Evolutionary conservation across 2,329 filamentous ascomycete genomes (phyloP).

Genomic region (Mariannaea elegans): DNA sequence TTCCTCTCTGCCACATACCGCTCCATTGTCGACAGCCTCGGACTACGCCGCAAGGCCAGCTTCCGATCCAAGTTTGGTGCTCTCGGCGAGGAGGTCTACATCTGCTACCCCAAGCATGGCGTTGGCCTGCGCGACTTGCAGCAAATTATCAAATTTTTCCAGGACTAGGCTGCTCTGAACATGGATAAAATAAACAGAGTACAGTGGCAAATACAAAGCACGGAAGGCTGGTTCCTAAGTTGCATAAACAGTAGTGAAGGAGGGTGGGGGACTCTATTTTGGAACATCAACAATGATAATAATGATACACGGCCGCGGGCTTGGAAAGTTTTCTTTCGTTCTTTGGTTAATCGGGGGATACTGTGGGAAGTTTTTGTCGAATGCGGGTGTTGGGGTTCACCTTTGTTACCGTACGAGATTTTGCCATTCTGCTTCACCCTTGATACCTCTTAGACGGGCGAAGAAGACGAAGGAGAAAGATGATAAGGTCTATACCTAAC

Average conservation of each 20-base stretch:
- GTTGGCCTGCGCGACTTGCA: conserved; percentile 83
- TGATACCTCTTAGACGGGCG: conserved; percentile 24
- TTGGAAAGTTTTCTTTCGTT: not conserved
- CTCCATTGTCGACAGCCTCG: conserved; percentile 82
- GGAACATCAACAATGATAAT: not conserved
- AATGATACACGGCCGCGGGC: not conserved
- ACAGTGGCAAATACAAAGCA: not conserved
- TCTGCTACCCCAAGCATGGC: conserved; percentile 88
- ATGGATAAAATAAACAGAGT: not conserved
- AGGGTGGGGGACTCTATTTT: not conserved
- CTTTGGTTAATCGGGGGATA: not conserved
- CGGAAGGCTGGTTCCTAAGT: not conserved
- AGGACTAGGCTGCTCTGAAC: conserved; percentile 62
- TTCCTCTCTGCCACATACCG: conserved; percentile 86
- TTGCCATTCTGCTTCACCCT: conserved; percentile 2
- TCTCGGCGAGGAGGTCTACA: conserved; percentile 83
- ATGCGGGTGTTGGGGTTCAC: not conserved
- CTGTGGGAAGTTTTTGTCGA: not conserved
- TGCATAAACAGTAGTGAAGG: not conserved
- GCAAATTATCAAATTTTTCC: conserved; percentile 91
- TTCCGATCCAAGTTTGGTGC: conserved; percentile 93
- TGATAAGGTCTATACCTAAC: conserved; percentile 8
- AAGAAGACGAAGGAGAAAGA: not conserved
- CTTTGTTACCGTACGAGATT: conserved; percentile 1
- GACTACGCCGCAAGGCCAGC: conserved; percentile 83